Base-by-base conservation (phyloP, 352 stramenopile genomes). In the Aphanomyces cochlioides region DNA sequence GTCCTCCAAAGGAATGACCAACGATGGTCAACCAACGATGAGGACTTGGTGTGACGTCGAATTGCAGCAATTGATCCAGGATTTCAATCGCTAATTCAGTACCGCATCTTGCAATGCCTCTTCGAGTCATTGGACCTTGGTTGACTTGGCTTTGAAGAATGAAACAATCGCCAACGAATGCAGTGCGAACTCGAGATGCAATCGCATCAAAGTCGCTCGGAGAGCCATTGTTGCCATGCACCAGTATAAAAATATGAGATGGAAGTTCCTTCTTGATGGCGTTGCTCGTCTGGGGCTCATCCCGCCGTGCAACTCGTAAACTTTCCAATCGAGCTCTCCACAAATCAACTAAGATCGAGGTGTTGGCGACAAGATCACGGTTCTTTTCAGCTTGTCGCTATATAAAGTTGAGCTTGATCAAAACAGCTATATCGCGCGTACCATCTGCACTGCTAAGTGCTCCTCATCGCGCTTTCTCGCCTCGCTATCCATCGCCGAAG, bases 151-250 rank as follows among this genome's bases (percentile, higher is more conserved):
- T 90, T 72, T 90, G 86, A 74, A 93, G 79, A 10, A 91, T 76
- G 69, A 90, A 70, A 57, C 89, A 74, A 4, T 78, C 72, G 1
- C 73, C 48, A 3, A 70, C 77, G 70, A 81, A 91, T 58, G 85
- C 87, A 34, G 58, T 19, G 15, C 68, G 45, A 15, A 93, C 73
- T 38, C 76, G 75, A 7, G 48, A n/a, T 59, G 83, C 77, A 19
- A 93, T 57, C 0, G 74, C 76, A 67, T 90, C 82, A 72, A 93
- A 91, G 72, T 93, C 86, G 13, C 73, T 74, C 6, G 84, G 83
- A 54, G 83, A 76, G 76, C 86, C 84, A 47, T 93, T 93, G 77
- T 93, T 92, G 36, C 86, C 86, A 68, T 93, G 86, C 58, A 93
- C 84, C 34, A 93, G 81, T 57, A 93, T 84, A 45, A 92, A 76